Evolutionary conservation across 371 early-diverging fungal genomes (phyloP).

Genomic region (Umbelopsis sp.): DNA sequence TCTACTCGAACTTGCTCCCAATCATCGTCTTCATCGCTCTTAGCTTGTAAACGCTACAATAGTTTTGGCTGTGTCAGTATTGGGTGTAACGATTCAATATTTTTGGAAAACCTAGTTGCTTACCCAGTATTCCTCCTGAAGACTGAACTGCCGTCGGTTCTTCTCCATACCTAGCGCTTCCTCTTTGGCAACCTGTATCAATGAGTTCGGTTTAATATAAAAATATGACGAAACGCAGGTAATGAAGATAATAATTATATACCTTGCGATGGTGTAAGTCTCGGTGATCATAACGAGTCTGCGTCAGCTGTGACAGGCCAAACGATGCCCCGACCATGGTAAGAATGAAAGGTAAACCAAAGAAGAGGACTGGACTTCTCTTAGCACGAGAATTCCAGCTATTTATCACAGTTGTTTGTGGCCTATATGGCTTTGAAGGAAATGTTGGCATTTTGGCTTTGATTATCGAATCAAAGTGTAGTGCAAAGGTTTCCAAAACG

Average conservation of each 20-base stretch:
- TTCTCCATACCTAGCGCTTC: slow-evolving; percentile 65
- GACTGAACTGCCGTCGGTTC: slow-evolving; percentile 56
- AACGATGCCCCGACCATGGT: slow-evolving; percentile 64
- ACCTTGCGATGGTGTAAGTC: slow-evolving; percentile 47
- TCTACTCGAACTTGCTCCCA: slow-evolving; percentile 56
- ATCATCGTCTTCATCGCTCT: slow-evolving; percentile 35
- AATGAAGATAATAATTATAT: slow-evolving; percentile 23
- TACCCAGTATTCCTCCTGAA: slow-evolving; percentile 73
- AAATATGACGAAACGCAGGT: background rate
- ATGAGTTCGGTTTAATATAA: background rate
- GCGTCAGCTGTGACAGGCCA: slow-evolving; percentile 60
- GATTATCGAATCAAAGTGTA: background rate
- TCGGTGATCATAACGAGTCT: slow-evolving; percentile 67
- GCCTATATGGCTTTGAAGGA: slow-evolving; percentile 44
- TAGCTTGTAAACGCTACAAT: slow-evolving; percentile 52
- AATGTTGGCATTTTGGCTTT: slow-evolving; percentile 41
- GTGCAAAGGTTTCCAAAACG: background rate
- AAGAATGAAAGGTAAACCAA: slow-evolving; percentile 67
- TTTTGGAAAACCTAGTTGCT: background rate
- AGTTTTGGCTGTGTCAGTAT: background rate
- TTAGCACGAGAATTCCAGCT: slow-evolving; percentile 42
- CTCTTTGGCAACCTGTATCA: slow-evolving; percentile 58
- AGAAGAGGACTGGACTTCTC: slow-evolving; percentile 55
- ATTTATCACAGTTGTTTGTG: slow-evolving; percentile 28
- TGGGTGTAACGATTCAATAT: background rate